Percentiles rank a stretch among this genome's conserved stretches.
phyloP scores from a whole-genome alignment of 805 yeast genomes.

The Pichia nakasei region DNA sequence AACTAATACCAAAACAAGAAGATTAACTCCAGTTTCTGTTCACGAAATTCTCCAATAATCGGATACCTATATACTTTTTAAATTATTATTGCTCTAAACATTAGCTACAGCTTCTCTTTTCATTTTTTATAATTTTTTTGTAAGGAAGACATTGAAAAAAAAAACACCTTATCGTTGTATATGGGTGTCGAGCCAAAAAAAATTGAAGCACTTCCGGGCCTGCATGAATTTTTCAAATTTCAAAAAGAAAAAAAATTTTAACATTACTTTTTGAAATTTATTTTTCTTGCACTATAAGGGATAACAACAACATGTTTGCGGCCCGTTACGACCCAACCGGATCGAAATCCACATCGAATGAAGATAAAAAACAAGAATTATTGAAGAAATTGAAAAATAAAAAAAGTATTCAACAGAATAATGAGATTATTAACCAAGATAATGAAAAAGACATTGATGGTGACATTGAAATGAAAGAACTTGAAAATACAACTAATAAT shows the following conservation, averaged over 20 bases:
- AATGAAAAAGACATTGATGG: constrained; percentile 15
- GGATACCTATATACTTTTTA: too few species aligned
- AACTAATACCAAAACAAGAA: not conserved
- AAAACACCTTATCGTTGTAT: too few species aligned
- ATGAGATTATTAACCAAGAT: not conserved
- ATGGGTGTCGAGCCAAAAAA: too few species aligned
- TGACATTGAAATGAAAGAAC: constrained; percentile 21
- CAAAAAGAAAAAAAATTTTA: too few species aligned
- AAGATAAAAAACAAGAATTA: constrained; percentile 22
- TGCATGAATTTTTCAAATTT: too few species aligned
- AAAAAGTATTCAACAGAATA: not conserved
- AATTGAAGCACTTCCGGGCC: too few species aligned
- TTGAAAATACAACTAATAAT: constrained; percentile 25
- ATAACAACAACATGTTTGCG: constrained; percentile 44
- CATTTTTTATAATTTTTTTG: too few species aligned
- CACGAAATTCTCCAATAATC: not conserved
- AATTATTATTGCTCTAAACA: too few species aligned
- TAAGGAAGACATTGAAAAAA: too few species aligned
- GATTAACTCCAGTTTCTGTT: not conserved
- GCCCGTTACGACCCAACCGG: constrained; percentile 49
- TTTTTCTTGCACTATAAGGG: not conserved
- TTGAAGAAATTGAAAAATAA: constrained; percentile 29
- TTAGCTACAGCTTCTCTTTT: too few species aligned
- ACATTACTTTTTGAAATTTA: too few species aligned
- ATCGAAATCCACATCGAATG: constrained; percentile 10